Conservation (phyloP, 192 early-diverging fungal species). For the Spizellomyces punctatus region DNA sequence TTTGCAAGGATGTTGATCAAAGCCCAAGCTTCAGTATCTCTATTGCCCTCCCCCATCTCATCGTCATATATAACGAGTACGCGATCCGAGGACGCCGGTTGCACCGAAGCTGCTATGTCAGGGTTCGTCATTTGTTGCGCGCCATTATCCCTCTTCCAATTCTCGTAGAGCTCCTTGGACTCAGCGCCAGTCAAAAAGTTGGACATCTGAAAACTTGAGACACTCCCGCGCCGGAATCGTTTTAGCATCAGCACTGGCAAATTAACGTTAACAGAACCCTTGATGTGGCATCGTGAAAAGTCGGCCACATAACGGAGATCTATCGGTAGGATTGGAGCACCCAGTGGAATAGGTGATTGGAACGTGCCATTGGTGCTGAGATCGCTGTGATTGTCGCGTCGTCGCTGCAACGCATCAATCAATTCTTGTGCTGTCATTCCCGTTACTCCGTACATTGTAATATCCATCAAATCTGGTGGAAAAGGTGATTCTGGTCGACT, state of each 20-base stretch:
- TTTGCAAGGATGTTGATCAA: conserved; percentile 20
- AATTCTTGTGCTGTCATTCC: too few relatives aligned
- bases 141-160: conserved; percentile 28
- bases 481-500: too few relatives aligned
- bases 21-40: conserved; percentile 28
- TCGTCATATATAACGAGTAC: conserved; percentile 30
- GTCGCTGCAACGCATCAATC: too few relatives aligned
- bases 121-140: not conserved
- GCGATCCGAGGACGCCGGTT: not conserved
- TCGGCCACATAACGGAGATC: conserved; percentile 36
- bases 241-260: conserved; percentile 47
- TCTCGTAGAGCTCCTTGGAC: conserved; percentile 29
- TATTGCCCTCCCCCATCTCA: conserved; percentile 25
- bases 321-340: conserved; percentile 23
- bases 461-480: too few relatives aligned
- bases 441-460: too few relatives aligned
- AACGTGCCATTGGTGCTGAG: too few relatives aligned
- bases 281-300: conserved; percentile 24
- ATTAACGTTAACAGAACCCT: conserved; percentile 37
- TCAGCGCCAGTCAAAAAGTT: conserved; percentile 36
- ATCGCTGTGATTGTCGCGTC: too few relatives aligned
- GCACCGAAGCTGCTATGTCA: not conserved
- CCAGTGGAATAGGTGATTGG: not conserved
- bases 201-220: conserved; percentile 36
- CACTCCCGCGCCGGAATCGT: conserved; percentile 36